Base-by-base conservation (phyloP, 768 basidiomycete genomes). In the Neoboletus brunneissimus region DNA sequence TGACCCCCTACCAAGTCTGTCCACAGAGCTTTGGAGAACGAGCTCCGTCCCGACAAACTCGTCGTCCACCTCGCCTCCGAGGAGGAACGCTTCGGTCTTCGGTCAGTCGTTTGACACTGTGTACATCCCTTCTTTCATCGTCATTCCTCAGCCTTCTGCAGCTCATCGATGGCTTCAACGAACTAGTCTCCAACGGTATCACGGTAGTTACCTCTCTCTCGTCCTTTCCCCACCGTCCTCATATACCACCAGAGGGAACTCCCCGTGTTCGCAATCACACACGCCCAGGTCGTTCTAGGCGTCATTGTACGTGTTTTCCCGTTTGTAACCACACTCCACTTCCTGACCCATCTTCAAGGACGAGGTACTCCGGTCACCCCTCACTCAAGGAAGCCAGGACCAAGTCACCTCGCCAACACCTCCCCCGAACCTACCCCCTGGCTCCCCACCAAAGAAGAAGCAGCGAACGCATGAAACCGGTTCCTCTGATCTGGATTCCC, bases 81-180 rank as follows among this genome's bases (percentile, higher is more conserved):
- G 2, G 93, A 93, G 71, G 90, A 94, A 56, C 77, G 77, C 25
- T 95, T 93, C 88, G 93, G 81, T 15, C 68, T 91, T 54, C 79
- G 87, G 91, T 88, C 61, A 50, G 78, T 64, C 43, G 12, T 16
- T 55, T 40, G 20, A 25, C 25, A 15, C 43, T 1, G 5, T 15
- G n/a, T 34, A 23, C 32, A 22, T 20, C 10, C 18, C 32, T 10
- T 44, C 35, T 23, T 35, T 66, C 25, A 51, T n/a, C 54, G 4
- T 38, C 48, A 12, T 58, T 0, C 55, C 27, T 4, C 13, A 92
- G 94, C 22, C 73, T 96, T 10, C 61, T 93, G 23, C 87, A 88
- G 61, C 87, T 93, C 81, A 69, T 93, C 2, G 75, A 79, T 4
- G 83, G 82, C 48, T 63, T 95, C n/a, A 74, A 78, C 48, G 78